Evolutionary conservation across 2,329 filamentous ascomycete species (phyloP).

Genomic region (Colletotrichum truncatum): DNA sequence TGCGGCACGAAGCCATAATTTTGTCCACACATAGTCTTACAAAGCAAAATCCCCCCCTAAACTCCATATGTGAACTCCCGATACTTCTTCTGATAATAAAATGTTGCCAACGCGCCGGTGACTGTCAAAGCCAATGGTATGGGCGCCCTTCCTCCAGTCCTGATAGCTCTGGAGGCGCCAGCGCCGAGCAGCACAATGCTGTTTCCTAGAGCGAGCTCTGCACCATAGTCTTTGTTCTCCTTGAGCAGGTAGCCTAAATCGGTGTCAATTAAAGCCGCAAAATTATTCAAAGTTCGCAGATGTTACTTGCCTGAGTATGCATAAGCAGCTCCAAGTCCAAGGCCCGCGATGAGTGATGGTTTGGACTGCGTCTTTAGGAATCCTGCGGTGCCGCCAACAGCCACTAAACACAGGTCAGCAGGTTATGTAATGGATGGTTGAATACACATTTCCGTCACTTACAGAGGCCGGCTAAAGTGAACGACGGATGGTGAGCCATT

Average conservation of each 20-base stretch:
- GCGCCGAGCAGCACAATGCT: conserved; percentile 47
- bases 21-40: not conserved
- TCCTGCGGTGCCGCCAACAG: conserved; percentile 42
- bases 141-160: conserved; percentile 47
- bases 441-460: conserved; percentile 32
- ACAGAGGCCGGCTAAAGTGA: conserved; percentile 49
- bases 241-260: conserved; percentile 49
- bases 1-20: not conserved
- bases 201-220: conserved; percentile 51
- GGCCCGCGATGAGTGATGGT: conserved; percentile 43
- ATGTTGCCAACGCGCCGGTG: conserved; percentile 46
- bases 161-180: conserved; percentile 47
- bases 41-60: conserved; percentile 24
- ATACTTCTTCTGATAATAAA: conserved; percentile 52
- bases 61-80: conserved; percentile 50
- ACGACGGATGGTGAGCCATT: conserved; percentile 52
- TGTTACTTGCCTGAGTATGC: conserved; percentile 38
- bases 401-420: conserved; percentile 35
- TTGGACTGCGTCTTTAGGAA: conserved; percentile 40
- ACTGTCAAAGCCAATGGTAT: conserved; percentile 45
- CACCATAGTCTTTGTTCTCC: conserved; percentile 51
- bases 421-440: not conserved
- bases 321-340: conserved; percentile 42
- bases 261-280: not conserved
- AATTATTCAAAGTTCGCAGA: no score